A percentile compares a stretch with the other conserved stretches of the same genome.
phyloP scores from a whole-genome alignment of 257 asterid species.

The Plantago elongata region DNA sequence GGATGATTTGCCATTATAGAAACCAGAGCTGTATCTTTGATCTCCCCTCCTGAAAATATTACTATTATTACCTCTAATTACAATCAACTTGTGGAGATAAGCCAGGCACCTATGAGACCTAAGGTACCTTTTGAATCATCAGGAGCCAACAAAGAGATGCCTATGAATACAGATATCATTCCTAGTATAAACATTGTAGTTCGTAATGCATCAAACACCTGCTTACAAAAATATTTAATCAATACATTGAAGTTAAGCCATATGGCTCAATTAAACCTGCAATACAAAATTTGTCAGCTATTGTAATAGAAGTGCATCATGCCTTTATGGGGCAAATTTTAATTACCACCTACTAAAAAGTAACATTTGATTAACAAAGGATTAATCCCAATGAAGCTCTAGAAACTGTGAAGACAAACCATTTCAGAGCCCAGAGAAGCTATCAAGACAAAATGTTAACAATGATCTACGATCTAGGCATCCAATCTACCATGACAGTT shows the following conservation, averaged over 20 bases:
- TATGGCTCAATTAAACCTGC: too few relatives aligned
- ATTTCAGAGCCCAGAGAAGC: too few relatives aligned
- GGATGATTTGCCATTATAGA: constrained; percentile 46
- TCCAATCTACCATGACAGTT: too few relatives aligned
- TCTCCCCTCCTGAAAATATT: constrained; percentile 55
- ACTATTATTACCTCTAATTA: not conserved
- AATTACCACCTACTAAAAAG: too few relatives aligned
- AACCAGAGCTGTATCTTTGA: constrained; percentile 52
- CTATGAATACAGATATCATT: constrained; percentile 82
- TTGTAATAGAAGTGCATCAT: too few relatives aligned
- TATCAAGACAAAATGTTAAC: too few relatives aligned
- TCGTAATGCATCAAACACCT: constrained; percentile 85
- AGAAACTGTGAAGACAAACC: too few relatives aligned
- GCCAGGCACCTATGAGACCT: not conserved
- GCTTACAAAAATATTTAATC: constrained; percentile 23
- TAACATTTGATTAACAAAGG: too few relatives aligned
- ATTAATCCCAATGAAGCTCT: too few relatives aligned
- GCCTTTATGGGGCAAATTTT: too few relatives aligned
- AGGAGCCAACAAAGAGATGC: constrained; percentile 94
- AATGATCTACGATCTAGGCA: too few relatives aligned
- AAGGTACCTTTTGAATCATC: constrained; percentile 84
- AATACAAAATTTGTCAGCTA: too few relatives aligned
- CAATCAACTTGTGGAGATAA: not conserved
- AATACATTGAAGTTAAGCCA: constrained; percentile 3
- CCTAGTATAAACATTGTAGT: constrained; percentile 93